Base-by-base conservation (phyloP, 495 filamentous ascomycete genomes). In the Penicillium turbatum region DNA sequence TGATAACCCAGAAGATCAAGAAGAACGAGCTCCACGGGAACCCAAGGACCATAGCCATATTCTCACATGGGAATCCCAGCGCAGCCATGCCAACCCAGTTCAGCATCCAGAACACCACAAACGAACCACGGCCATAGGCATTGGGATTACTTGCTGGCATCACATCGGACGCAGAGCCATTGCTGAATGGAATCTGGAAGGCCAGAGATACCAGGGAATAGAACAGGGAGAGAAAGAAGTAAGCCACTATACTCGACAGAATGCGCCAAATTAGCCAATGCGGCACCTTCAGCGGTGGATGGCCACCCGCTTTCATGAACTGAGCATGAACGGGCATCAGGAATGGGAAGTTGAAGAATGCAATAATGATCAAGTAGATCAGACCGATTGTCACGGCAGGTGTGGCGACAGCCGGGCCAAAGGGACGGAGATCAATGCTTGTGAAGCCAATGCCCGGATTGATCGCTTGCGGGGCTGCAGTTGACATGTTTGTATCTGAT, bases 1-100 rank as follows among this genome's bases (percentile, higher is more conserved):
- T 83, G 46, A 88, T 86, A 26, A 88, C 82, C 86, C 85, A 89
- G 62, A 88, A 89, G 53, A 90, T 86, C 3, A 90, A 64, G 78
- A 86, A 89, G 13, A 87, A 68, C 1, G 83, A 77, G 9, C 82
- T 86, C 81, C 81, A 89, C 0, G 84, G 85, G 49, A 78, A 71
- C 0, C 86, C 85, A 3, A 87, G 61, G 12, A 87, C 57, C 84
- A 88, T 89, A 0, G 79, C 83, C 60, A 86, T 83, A 56, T 88
- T 89, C 72, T 88, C 85, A 53, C 83, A 86, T 0, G 85, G 84
- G 4, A 88, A 69, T 0, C 86, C 85, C 9, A 89, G 61, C 0
- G 83, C 82, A 16, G 73, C 74, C 86, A 89, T 88, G 4, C 86
- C 85, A 1, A 83, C 69, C 67, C 76, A 88, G 56, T 88, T 89